These are phyloP conservation scores for Penicillium glabrum DNA, from an alignment of 2,329 filamentous ascomycete genomes.

Conservation along the genomic window DNA sequence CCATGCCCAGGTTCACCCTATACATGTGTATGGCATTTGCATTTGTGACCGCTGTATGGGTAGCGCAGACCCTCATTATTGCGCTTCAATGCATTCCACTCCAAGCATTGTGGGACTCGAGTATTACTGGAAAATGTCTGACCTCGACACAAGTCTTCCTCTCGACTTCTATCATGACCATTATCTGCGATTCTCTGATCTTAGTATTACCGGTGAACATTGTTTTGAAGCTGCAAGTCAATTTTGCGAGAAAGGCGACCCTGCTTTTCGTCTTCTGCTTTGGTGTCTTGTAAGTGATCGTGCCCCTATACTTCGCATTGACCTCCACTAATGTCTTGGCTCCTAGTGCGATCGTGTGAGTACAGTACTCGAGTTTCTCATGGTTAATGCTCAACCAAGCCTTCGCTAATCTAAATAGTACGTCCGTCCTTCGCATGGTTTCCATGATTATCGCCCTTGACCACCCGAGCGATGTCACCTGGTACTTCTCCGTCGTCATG, in stretches of 20 bases:
- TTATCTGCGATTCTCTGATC: constrained; percentile 20
- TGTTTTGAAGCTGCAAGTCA: constrained; percentile 15
- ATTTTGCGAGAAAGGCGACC: constrained; percentile 10
- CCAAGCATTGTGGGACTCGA: constrained; percentile 12
- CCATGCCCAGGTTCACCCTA: constrained; percentile 10
- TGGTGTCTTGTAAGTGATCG: constrained; percentile 13
- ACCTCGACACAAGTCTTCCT: constrained; percentile 14
- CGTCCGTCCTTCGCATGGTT: constrained; percentile 19
- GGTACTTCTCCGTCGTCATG: constrained; percentile 23
- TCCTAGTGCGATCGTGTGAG: neutral
- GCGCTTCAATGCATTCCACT: constrained; percentile 23
- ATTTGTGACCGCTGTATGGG: constrained; percentile 17
- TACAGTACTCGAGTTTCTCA: neutral
- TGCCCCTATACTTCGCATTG: neutral
- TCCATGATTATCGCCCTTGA: constrained; percentile 18
- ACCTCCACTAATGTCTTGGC: neutral
- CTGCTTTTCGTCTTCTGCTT: constrained; percentile 14
- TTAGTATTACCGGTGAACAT: constrained; percentile 18
- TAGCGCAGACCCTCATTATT: constrained; percentile 20
- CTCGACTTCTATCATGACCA: constrained; percentile 14
- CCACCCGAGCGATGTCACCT: constrained; percentile 15
- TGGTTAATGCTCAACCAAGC: neutral
- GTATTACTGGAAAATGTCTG: constrained; percentile 11
- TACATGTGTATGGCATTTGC: constrained; percentile 3
- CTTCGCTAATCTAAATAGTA: neutral